phyloP scores from a whole-genome alignment of 805 yeast species.

The Lachancea nothofagi region DNA sequence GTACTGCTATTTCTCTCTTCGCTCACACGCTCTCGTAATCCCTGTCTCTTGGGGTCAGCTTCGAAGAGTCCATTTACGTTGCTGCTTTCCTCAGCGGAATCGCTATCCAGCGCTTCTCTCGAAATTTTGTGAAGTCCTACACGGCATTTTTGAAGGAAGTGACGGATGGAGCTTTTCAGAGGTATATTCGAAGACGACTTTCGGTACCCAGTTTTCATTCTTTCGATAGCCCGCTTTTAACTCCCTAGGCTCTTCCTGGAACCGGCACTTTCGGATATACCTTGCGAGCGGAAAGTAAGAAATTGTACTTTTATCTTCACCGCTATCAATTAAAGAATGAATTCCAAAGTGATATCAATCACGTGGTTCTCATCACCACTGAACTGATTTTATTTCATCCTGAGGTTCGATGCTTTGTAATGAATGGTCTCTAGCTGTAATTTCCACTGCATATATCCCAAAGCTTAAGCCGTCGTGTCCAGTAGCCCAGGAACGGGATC shows the following conservation, averaged over 20 bases:
- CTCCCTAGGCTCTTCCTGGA: too few relatives aligned
- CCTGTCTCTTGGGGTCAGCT: not conserved
- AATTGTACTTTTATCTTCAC: not conserved
- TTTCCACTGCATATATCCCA: conserved; percentile 44
- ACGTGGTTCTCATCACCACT: conserved; percentile 2
- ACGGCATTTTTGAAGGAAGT: conserved; percentile 4
- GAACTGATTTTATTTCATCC: conserved; percentile 2
- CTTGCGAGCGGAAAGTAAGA: not conserved
- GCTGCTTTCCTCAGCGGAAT: conserved; percentile 6
- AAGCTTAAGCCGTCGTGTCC: conserved; percentile 77
- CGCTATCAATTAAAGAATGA: not conserved
- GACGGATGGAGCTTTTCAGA: conserved; percentile 3
- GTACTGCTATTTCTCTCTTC: conserved; percentile 9
- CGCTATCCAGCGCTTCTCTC: conserved; percentile 11
- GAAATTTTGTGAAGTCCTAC: conserved; percentile 7
- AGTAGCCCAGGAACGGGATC: conserved; percentile 67
- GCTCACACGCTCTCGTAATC: not conserved
- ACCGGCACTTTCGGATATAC: not conserved
- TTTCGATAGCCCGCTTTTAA: too few relatives aligned
- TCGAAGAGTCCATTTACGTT: conserved; percentile 46
- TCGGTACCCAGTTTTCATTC: not conserved
- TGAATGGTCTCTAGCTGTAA: conserved; percentile 22
- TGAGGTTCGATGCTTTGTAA: not conserved
- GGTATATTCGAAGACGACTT: conserved; percentile 1
- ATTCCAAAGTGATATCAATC: not conserved